Percentiles rank a stretch among this genome's conserved stretches.
These are phyloP conservation scores for Colletotrichum phormii DNA, from an alignment of 2,329 filamentous ascomycete species.

Conservation along the genomic window DNA sequence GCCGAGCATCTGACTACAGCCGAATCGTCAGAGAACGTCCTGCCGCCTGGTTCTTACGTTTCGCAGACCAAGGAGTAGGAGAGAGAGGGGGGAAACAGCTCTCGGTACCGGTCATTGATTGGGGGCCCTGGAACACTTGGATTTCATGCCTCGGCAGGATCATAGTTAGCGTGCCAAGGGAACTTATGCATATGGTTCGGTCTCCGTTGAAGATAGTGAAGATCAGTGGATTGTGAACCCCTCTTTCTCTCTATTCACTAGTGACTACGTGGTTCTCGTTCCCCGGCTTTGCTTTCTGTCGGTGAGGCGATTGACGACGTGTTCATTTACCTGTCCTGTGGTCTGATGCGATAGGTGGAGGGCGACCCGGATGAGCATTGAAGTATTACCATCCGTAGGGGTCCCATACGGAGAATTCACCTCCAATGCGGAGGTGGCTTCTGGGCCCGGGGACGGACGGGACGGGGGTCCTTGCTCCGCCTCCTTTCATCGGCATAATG, in stretches of 20 bases:
- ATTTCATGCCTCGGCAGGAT: constrained; percentile 20
- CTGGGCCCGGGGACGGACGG: background rate
- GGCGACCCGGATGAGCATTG: background rate
- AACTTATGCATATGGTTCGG: background rate
- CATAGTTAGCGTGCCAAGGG: background rate
- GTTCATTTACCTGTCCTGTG: background rate
- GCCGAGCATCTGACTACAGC: constrained; percentile 4
- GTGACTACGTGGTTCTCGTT: too few species aligned
- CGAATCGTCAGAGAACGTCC: background rate
- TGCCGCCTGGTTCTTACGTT: background rate
- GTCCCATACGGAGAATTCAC: background rate
- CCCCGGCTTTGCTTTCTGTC: background rate
- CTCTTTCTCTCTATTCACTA: too few species aligned
- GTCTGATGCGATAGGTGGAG: background rate
- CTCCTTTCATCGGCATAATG: constrained; percentile 4
- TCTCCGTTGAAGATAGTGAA: background rate
- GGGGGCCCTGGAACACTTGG: background rate
- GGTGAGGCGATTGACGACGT: background rate
- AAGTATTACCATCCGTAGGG: background rate
- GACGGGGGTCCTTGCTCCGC: background rate
- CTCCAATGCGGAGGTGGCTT: background rate
- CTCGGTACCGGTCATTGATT: background rate
- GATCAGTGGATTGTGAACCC: constrained; percentile 5
- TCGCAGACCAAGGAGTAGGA: background rate
- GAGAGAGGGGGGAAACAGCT: background rate